Conservation (phyloP, 495 filamentous ascomycete species). For the Penicillium daleae region DNA sequence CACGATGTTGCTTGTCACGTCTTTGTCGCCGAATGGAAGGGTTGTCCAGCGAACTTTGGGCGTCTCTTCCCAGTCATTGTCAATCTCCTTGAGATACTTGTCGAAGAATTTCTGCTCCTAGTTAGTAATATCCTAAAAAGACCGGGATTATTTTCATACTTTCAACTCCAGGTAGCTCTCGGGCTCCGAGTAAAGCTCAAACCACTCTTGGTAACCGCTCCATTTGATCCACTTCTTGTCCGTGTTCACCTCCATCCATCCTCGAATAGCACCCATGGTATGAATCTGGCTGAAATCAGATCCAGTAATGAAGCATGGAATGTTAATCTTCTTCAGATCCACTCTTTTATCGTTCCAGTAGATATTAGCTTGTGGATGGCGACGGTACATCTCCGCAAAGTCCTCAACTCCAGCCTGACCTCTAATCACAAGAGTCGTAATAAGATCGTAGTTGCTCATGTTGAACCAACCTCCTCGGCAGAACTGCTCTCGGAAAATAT, state of each 20-base stretch:
- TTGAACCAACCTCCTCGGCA: conserved; percentile 52
- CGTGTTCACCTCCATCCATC: conserved; percentile 31
- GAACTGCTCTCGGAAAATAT: conserved; percentile 42
- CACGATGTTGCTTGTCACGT: conserved; percentile 29
- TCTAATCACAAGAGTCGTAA: conserved; percentile 9
- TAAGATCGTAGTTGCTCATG: conserved; percentile 16
- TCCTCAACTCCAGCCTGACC: conserved; percentile 35
- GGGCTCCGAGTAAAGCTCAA: conserved; percentile 36
- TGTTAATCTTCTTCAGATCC: conserved; percentile 19
- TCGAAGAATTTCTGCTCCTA: conserved; percentile 5
- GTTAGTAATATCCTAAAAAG: background rate
- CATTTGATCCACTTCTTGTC: conserved; percentile 31
- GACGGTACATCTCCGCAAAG: conserved; percentile 25
- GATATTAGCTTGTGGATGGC: conserved; percentile 16
- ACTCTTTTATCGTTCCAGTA: conserved; percentile 35
- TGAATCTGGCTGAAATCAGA: conserved; percentile 38
- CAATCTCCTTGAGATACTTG: conserved; percentile 6
- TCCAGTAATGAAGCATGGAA: conserved; percentile 30
- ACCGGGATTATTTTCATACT: background rate
- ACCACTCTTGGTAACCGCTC: conserved; percentile 46
- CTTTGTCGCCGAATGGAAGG: conserved; percentile 31
- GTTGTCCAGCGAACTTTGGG: conserved; percentile 39
- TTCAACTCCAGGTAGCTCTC: conserved; percentile 18
- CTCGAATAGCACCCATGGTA: conserved; percentile 42
- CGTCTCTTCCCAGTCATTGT: conserved; percentile 40